These are phyloP conservation scores for Colletotrichum sp. DNA, from an alignment of 2,329 filamentous ascomycete genomes.

Conservation along the genomic window DNA sequence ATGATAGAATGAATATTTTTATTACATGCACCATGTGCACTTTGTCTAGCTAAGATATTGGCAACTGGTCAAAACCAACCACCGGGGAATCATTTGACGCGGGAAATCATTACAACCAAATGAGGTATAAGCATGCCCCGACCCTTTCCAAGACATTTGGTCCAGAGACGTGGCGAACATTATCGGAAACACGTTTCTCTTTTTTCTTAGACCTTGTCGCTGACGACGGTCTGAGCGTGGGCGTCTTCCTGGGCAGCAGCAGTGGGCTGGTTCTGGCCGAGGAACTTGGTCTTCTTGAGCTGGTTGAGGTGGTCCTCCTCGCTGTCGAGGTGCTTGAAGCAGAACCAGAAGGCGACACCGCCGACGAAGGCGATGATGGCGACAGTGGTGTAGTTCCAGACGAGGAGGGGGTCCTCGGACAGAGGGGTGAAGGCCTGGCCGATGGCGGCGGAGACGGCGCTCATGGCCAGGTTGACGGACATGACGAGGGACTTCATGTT, in stretches of 20 bases:
- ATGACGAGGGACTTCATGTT: slow-evolving; percentile 84
- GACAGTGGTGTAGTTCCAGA: slow-evolving; percentile 74
- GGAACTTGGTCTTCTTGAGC: slow-evolving; percentile 50
- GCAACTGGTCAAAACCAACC: background rate
- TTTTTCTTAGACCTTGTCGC: slow-evolving; percentile 4
- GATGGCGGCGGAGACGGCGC: slow-evolving; percentile 71
- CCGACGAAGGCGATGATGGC: slow-evolving; percentile 68
- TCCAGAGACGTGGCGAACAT: background rate
- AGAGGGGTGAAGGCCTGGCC: slow-evolving; percentile 72
- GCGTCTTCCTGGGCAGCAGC: slow-evolving; percentile 11
- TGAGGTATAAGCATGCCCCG: background rate
- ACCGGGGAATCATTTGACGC: slow-evolving; percentile 22
- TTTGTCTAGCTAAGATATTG: slow-evolving; percentile 7
- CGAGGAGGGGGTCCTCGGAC: slow-evolving; percentile 67
- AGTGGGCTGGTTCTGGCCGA: slow-evolving; percentile 44
- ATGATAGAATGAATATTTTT: background rate
- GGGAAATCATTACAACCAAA: slow-evolving; percentile 19
- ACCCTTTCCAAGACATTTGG: background rate
- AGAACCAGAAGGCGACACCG: slow-evolving; percentile 71
- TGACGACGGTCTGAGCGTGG: background rate
- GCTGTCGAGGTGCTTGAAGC: slow-evolving; percentile 67
- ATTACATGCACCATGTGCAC: slow-evolving; percentile 14
- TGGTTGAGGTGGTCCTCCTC: slow-evolving; percentile 75
- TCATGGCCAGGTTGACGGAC: slow-evolving; percentile 74
- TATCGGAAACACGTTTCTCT: background rate